These are phyloP conservation scores for Agaricus subrufescens DNA, from an alignment of 768 basidiomycete species.

Conservation along the genomic window DNA sequence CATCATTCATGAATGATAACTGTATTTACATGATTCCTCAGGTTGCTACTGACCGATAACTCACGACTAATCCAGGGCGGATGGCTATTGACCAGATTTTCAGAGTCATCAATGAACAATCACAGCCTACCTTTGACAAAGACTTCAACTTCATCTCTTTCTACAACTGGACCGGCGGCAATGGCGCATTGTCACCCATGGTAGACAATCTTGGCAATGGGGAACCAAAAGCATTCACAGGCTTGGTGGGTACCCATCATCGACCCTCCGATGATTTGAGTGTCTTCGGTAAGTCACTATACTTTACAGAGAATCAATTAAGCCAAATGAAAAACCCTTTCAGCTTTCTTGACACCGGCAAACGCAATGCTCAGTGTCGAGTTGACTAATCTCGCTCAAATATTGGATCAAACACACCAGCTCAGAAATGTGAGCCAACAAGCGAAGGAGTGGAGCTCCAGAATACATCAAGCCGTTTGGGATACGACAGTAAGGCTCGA, in stretches of 20 bases:
- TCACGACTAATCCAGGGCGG: slow-evolving; percentile 43
- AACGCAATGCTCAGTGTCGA: slow-evolving; percentile 84
- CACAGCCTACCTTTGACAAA: slow-evolving; percentile 63
- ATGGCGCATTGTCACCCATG: slow-evolving; percentile 56
- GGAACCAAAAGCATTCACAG: slow-evolving; percentile 72
- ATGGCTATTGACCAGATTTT: slow-evolving; percentile 68
- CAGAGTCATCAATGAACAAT: slow-evolving; percentile 73
- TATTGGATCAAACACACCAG: slow-evolving; percentile 48
- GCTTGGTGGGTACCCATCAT: slow-evolving; percentile 73
- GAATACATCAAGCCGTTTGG: slow-evolving; percentile 60
- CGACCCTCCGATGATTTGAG: slow-evolving; percentile 75
- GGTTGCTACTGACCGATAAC: not conserved
- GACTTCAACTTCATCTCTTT: slow-evolving; percentile 72
- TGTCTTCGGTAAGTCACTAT: slow-evolving; percentile 46
- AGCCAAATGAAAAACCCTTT: not conserved
- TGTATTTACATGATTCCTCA: slow-evolving; percentile 31
- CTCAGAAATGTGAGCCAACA: slow-evolving; percentile 45
- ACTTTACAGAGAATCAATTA: not conserved
- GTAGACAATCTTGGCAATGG: slow-evolving; percentile 69
- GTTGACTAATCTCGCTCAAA: slow-evolving; percentile 50
- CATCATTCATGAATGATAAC: slow-evolving; percentile 65
- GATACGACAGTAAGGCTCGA: slow-evolving; percentile 43
- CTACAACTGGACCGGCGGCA: slow-evolving; percentile 79
- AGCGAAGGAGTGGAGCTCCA: slow-evolving; percentile 54
- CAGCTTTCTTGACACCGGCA: slow-evolving; percentile 73